Base-by-base conservation (phyloP, 169 alveolate genomes). In the Perkinsus chesapeaki region DNA sequence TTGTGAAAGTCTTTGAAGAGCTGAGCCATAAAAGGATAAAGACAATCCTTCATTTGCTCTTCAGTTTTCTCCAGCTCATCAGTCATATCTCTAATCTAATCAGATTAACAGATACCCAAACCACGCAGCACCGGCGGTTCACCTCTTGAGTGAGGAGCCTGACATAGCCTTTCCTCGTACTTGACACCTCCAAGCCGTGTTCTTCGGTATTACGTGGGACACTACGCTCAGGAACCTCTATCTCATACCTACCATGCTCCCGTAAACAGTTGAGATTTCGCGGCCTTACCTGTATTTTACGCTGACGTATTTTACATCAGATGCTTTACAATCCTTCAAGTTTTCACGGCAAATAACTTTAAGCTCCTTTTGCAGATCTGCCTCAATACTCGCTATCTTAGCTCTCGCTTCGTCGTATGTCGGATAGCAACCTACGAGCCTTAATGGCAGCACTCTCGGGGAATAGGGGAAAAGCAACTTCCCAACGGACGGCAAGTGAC, bases 161-260 rank as follows among this genome's bases (percentile, higher is more conserved):
- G 82, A 98, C 96, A 92, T 93, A 98, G 3, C 99, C 99, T 39
- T 98, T 95, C 91, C 98, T 96, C 34, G 99, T 95, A 0, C 99
- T 97, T 7, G 99, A 98, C 39, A 98, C 97, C 94, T 98, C 99
- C 91, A 97, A 97, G 31, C 96, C 96, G 37, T 92, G 92, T 20
- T 23, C 48, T 39, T 47, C 39, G 5, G 23, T 34, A 23, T 92
- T 12, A 5, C 39, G 39, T 0, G 48, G 48, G 34, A 19, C 93
- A 39, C 72, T 38, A 0, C 39, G 82, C 91, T 95, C 97, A 27
- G 98, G 98, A 37, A 97, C 95, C 93, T 96, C 98, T 73, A 96
- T 93, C 92, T 96, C 98, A 39, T 93, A 95, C 82, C 82, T 43
- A n/a, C n/a, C n/a, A n/a, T 0, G 34, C 36, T 48, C 34, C 34